phyloP scores from a whole-genome alignment of 805 yeast species.

The Wickerhamiella alocasiicola region DNA sequence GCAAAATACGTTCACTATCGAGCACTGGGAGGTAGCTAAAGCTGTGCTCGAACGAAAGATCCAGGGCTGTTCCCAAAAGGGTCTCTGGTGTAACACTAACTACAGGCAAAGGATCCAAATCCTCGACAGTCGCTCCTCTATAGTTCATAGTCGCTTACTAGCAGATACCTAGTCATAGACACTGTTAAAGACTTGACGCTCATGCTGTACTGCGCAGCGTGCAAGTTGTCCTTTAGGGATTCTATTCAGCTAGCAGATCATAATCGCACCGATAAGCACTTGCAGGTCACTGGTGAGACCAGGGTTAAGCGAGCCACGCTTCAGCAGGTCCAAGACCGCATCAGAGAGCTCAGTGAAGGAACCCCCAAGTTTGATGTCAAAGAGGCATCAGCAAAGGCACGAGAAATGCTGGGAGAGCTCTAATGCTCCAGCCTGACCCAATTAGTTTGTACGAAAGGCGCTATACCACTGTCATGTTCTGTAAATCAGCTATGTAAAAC shows the following conservation, averaged over 20 bases:
- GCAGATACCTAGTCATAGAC: neutral
- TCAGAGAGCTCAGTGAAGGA: slow-evolving; percentile 27
- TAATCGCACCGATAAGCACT: slow-evolving; percentile 58
- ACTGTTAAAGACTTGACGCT: slow-evolving; percentile 20
- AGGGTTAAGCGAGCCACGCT: slow-evolving; percentile 34
- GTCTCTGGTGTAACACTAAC: slow-evolving; percentile 40
- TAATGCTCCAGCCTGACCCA: no score
- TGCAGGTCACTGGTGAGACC: slow-evolving; percentile 27
- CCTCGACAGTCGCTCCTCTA: slow-evolving; percentile 42
- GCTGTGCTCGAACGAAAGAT: slow-evolving; percentile 42
- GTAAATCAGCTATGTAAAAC: no score
- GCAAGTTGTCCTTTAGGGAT: slow-evolving; percentile 73
- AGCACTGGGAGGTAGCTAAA: slow-evolving; percentile 45
- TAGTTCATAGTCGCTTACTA: slow-evolving; percentile 14
- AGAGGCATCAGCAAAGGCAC: no score
- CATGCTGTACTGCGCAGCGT: slow-evolving; percentile 75
- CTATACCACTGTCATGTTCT: no score
- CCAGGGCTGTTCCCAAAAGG: slow-evolving; percentile 38
- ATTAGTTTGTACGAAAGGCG: no score
- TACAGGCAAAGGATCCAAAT: slow-evolving; percentile 47
- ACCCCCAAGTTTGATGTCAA: slow-evolving; percentile 1
- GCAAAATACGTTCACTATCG: slow-evolving; percentile 34
- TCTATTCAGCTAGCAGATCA: slow-evolving; percentile 74
- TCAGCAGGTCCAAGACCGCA: slow-evolving; percentile 36
- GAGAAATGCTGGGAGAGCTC: no score